Evolutionary conservation across 2,329 filamentous ascomycete genomes (phyloP), one percentile per base, ranked within the genome.

Genomic region (Exophiala viscosa): DNA sequence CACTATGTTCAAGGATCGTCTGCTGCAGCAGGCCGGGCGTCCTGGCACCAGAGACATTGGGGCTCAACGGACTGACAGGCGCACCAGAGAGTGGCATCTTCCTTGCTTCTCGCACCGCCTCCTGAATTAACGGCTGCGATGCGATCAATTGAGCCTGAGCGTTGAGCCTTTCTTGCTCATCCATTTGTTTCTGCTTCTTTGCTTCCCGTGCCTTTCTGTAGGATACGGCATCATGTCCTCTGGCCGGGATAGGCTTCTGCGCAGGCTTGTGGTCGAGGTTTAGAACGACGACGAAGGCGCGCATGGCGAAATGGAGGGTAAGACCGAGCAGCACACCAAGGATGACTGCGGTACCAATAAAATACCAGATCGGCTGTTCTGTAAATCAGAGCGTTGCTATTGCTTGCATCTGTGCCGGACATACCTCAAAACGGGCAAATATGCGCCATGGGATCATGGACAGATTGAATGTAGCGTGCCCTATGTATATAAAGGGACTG

Each of bases 291-390:
- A 79, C 75, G 47, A 87, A 67, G 52, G 79, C 64, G 51, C 72
- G 74, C 52, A 83, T 85, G 14, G 76, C 74, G 48, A 81, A 69
- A 63, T 81, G 78, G 39, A 90, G 68, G 14, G 80, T 59, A 45
- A 83, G 67, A 46, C 87, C 88, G 23, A 83, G 73, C 9, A 81
- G 45, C 47, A 84, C 70, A n/a, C 88, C 88, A 47, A 89, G 75
- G 14, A 87, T 68, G 31, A 81, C 77, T 6, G 87, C 88, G 18
- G 83, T 78, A 44, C 83, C 83, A 42, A 90, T 74, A 63, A 78
- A 85, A 63, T 79, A 77, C 48, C 69, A 67, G 15, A 74, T 53
- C 43, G 70, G 70, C 75, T 77, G 50, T 43, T 18, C 38, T 47
- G 52, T 46, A 45, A n/a, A 61, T 48, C 9, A 46, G 48, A 14